phyloP scores from a whole-genome alignment of 768 basidiomycete species.

The Kwoniella europaea region DNA sequence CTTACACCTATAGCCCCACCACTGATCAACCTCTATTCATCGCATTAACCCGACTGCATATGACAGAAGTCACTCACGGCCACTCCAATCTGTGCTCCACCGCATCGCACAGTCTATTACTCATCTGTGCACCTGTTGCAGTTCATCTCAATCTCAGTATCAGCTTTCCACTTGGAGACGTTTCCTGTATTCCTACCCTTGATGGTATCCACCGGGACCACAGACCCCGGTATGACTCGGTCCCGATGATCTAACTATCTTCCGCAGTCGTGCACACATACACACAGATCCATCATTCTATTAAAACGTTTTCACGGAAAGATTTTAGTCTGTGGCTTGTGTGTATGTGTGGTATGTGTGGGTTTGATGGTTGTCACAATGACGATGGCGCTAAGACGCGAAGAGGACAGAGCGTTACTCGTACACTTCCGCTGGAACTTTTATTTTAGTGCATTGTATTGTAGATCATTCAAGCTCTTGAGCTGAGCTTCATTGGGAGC shows the following conservation, averaged over 20 bases:
- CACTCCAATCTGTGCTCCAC: not conserved
- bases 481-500: not conserved
- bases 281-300: not conserved
- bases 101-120: not conserved
- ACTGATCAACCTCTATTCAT: too few relatives aligned
- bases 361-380: not conserved
- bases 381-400: not conserved
- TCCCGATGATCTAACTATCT: not conserved
- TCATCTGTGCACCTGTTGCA: not conserved
- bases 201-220: not conserved
- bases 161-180: not conserved
- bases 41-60: not conserved
- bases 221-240: not conserved
- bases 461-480: not conserved
- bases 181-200: too few relatives aligned
- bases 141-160: not conserved
- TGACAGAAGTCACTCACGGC: not conserved
- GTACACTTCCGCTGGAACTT: not conserved
- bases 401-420: not conserved
- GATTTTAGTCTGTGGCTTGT: not conserved
- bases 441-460: not conserved
- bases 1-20: too few relatives aligned
- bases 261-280: not conserved
- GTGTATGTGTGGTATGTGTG: not conserved
- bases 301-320: slow-evolving; percentile 1